A percentile compares a stretch with the other conserved stretches of the same genome.
phyloP scores from a whole-genome alignment of 2,329 filamentous ascomycete species.

The Periglandula ipomoeae region DNA sequence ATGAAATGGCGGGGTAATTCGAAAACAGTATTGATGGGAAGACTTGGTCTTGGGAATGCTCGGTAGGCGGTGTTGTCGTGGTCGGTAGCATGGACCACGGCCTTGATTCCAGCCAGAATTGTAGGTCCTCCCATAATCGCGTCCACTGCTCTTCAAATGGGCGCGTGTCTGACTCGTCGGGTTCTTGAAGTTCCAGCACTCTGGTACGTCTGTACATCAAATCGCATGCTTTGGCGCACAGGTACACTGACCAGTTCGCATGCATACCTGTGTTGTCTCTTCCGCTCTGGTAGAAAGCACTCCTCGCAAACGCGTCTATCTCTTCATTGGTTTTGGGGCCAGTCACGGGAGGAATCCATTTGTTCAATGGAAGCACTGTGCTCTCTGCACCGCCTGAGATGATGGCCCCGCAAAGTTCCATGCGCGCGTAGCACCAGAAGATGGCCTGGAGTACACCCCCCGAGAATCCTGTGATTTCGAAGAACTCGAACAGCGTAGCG shows the following conservation, averaged over 20 bases:
- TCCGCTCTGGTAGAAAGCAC: slow-evolving; percentile 19
- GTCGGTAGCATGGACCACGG: slow-evolving; percentile 28
- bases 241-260: slow-evolving; percentile 45
- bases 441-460: slow-evolving; percentile 39
- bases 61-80: no score
- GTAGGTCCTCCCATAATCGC: slow-evolving; percentile 35
- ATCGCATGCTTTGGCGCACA: slow-evolving; percentile 40
- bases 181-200: slow-evolving; percentile 29
- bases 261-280: slow-evolving; percentile 35
- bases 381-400: slow-evolving; percentile 40
- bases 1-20: slow-evolving; percentile 40
- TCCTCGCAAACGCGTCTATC: slow-evolving; percentile 18
- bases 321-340: no score
- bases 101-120: slow-evolving; percentile 34
- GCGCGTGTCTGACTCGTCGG: slow-evolving; percentile 28
- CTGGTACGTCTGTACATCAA: slow-evolving; percentile 25
- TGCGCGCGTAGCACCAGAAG: slow-evolving; percentile 50
- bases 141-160: slow-evolving; percentile 32
- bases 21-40: slow-evolving; percentile 40
- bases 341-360: slow-evolving; percentile 38
- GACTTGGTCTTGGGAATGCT: no score
- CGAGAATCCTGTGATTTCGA: slow-evolving; percentile 37
- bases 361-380: slow-evolving; percentile 37
- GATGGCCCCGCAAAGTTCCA: slow-evolving; percentile 46
- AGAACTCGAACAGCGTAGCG: slow-evolving; percentile 40